These are phyloP conservation scores for Marasmius oreades DNA, from an alignment of 1,284 basidiomycete species.

Conservation along the genomic window DNA sequence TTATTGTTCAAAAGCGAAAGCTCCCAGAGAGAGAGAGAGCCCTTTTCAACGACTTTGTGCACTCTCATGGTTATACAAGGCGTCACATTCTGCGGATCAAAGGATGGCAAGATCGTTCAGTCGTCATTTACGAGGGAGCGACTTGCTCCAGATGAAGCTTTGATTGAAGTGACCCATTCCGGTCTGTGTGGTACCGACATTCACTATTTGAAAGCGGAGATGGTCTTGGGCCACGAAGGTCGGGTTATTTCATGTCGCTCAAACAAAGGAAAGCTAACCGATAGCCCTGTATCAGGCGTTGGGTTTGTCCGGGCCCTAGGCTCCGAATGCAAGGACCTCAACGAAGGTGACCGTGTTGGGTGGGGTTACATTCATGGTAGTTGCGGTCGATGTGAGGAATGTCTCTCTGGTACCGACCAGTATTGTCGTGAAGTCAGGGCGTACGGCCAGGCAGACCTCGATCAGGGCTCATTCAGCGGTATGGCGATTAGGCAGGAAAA, in stretches of 20 bases:
- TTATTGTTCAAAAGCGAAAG: too few relatives aligned
- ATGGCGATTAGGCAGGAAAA: conserved; percentile 56
- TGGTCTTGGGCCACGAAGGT: conserved; percentile 49
- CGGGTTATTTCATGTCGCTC: background rate
- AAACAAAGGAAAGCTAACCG: background rate
- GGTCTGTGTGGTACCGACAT: conserved; percentile 47
- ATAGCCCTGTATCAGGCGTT: conserved; percentile 20
- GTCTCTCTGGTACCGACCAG: conserved; percentile 38
- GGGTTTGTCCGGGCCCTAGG: conserved; percentile 47
- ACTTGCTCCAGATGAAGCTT: conserved; percentile 26
- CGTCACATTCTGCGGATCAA: background rate
- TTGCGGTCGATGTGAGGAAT: conserved; percentile 16
- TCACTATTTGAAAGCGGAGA: conserved; percentile 24
- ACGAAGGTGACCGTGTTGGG: conserved; percentile 28
- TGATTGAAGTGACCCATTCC: conserved; percentile 35
- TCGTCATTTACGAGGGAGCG: background rate
- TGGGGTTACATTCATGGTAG: conserved; percentile 15
- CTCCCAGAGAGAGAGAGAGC: too few relatives aligned
- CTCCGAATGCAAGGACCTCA: conserved; percentile 45
- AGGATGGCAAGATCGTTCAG: conserved; percentile 4
- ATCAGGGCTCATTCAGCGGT: conserved; percentile 57
- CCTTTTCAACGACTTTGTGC: too few relatives aligned
- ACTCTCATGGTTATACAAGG: too few relatives aligned
- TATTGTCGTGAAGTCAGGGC: conserved; percentile 29
- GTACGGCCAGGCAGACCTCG: conserved; percentile 45